Evolutionary conservation across 2,329 filamentous ascomycete genomes (phyloP), one percentile per base, ranked within the genome.

Genomic region (Penicillium sp.): DNA sequence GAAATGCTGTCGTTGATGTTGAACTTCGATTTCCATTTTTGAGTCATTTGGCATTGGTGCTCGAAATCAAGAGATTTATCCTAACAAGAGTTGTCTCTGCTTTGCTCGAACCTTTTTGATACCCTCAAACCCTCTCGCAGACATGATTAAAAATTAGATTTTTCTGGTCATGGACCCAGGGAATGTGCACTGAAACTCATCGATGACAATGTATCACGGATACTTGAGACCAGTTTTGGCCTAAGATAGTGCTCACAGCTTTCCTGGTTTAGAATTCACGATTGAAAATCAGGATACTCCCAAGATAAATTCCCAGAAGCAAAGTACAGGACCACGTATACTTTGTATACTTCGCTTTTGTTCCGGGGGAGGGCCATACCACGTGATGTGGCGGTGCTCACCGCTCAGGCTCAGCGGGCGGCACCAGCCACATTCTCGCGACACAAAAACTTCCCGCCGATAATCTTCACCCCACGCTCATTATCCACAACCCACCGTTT

Each of bases 371-470:
- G 22, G 1, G 16, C 26, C 26, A 26, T 10, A 51, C 1, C 61
- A 61, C 58, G 61, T 65, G 51, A 54, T 61, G 63, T 62, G 60
- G 67, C 67, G 54, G 61, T 64, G 60, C 53, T 46, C 53, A 56
- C 53, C 42, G 42, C 42, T 30, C 14, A 10, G 26, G 40, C 40
- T 28, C 14, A 10, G 26, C 25, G 28, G 16, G 42, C 42, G 16
- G 51, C 65, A 68, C 66, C 60, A 65, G 66, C 66, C 66, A 68
- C 66, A 67, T 38, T 52, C 67, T 69, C 67, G 67, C 67, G 66
- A 69, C 67, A 69, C 67, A 69, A 68, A 69, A 68, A 68, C 66
- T 68, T 69, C 65, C 66, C 61, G 66, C 60, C 60, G 64, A 65
- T 65, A 68, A 68, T 67, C 66, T 60, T 48, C 60, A 66, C 67